Percentiles rank a stretch among this genome's conserved stretches.
These are phyloP conservation scores for Lepidium sativum DNA, from an alignment of 345 rosid species.

Conservation along the genomic window DNA sequence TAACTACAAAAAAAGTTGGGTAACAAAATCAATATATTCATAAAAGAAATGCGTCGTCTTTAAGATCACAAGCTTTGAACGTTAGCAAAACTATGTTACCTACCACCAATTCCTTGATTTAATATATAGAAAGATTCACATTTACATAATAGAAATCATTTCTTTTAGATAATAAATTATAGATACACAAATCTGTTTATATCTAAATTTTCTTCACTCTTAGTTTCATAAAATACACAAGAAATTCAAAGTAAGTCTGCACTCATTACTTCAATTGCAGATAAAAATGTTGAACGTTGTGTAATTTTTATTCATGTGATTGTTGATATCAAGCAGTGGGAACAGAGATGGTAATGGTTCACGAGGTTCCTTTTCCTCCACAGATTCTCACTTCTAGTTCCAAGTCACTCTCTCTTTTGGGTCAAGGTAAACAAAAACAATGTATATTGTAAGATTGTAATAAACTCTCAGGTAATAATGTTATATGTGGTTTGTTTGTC, in stretches of 20 bases:
- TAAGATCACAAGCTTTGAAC: conserved; percentile 29
- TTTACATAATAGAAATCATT: background rate
- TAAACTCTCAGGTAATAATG: background rate
- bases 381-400: conserved; percentile 46
- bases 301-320: background rate
- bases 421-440: conserved; percentile 43
- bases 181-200: background rate
- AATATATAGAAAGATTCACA: background rate
- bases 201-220: background rate
- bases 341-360: conserved; percentile 60
- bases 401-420: conserved; percentile 59
- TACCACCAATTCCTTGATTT: conserved; percentile 18
- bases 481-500: background rate
- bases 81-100: conserved; percentile 22
- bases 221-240: background rate
- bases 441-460: background rate
- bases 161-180: background rate
- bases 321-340: conserved; percentile 41
- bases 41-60: conserved; percentile 6
- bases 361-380: conserved; percentile 62
- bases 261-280: background rate
- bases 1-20: background rate
- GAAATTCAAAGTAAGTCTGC: background rate
- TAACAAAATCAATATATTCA: background rate
- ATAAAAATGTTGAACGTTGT: no score